Evolutionary conservation across 129 eudicot species (phyloP).

Genomic region (Chrysanthemum makinoi): DNA sequence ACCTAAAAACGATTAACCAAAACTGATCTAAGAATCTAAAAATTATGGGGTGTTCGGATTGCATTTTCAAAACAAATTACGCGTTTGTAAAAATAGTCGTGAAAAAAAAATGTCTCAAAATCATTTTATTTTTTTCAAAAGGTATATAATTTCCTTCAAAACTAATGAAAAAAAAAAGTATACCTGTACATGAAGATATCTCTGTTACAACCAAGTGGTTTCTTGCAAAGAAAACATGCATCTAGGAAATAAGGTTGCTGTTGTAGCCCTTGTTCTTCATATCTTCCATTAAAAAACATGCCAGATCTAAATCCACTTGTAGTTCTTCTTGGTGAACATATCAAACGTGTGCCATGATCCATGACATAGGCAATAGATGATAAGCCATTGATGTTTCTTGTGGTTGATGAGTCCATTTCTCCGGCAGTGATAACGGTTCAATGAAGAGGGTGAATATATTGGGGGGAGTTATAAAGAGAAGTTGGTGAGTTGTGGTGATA

Average conservation of each 20-base stretch:
- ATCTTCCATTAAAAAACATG: slow-evolving; percentile 30
- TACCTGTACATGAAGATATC: slow-evolving; percentile 68
- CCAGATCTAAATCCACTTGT: slow-evolving; percentile 37
- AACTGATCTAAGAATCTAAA: too few relatives aligned
- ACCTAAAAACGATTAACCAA: too few relatives aligned
- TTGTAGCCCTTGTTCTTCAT: slow-evolving; percentile 20
- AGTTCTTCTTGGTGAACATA: slow-evolving; percentile 33
- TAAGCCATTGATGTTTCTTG: slow-evolving; percentile 19
- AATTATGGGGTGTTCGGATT: too few relatives aligned
- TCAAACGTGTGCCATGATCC: slow-evolving; percentile 1
- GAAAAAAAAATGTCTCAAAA: too few relatives aligned
- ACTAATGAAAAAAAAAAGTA: too few relatives aligned
- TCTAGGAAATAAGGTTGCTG: slow-evolving; percentile 38
- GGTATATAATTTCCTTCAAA: too few relatives aligned
- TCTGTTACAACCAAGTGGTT: slow-evolving; percentile 44
- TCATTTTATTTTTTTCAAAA: too few relatives aligned
- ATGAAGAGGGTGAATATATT: background rate
- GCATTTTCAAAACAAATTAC: too few relatives aligned
- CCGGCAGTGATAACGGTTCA: background rate
- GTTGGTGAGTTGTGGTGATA: slow-evolving; percentile 32
- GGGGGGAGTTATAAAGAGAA: slow-evolving; percentile 33
- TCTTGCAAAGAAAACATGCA: slow-evolving; percentile 44
- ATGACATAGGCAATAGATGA: slow-evolving; percentile 28
- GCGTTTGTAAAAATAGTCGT: too few relatives aligned
- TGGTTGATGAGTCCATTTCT: slow-evolving; percentile 32